phyloP scores from a whole-genome alignment of 139 green algal species.

The Tetratostichococcus sp. region DNA sequence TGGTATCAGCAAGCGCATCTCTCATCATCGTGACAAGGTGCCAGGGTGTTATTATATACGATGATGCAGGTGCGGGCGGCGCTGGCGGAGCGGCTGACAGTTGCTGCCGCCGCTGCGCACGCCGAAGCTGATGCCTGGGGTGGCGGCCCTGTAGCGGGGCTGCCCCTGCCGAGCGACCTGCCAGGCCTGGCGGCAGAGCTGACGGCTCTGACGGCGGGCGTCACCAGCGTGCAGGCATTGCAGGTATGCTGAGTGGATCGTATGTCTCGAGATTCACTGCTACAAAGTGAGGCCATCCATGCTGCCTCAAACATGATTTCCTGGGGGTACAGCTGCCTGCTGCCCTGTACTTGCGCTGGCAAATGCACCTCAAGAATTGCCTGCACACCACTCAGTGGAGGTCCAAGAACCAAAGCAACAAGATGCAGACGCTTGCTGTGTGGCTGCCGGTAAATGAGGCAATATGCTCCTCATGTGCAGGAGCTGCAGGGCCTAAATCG shows the following conservation, averaged over 20 bases:
- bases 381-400: too few relatives aligned
- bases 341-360: background rate
- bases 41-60: too few relatives aligned
- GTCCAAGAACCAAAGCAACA: too few relatives aligned
- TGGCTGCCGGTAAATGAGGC: too few relatives aligned
- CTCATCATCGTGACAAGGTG: too few relatives aligned
- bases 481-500: conserved; percentile 23
- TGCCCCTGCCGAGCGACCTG: conserved; percentile 23
- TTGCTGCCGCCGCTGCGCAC: conserved; percentile 15
- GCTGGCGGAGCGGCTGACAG: conserved; percentile 7
- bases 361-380: too few relatives aligned
- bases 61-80: conserved; percentile 9
- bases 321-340: too few relatives aligned
- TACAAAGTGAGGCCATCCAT: too few relatives aligned
- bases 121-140: background rate
- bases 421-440: background rate
- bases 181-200: conserved; percentile 41
- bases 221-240: conserved; percentile 14
- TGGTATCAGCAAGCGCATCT: too few relatives aligned
- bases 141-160: background rate
- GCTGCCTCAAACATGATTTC: too few relatives aligned
- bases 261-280: too few relatives aligned
- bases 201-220: conserved; percentile 20
- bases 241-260: conserved; percentile 9
- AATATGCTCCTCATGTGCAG: too few relatives aligned